These are phyloP conservation scores for Suillus discolor DNA, from an alignment of 768 basidiomycete genomes.

Conservation along the genomic window DNA sequence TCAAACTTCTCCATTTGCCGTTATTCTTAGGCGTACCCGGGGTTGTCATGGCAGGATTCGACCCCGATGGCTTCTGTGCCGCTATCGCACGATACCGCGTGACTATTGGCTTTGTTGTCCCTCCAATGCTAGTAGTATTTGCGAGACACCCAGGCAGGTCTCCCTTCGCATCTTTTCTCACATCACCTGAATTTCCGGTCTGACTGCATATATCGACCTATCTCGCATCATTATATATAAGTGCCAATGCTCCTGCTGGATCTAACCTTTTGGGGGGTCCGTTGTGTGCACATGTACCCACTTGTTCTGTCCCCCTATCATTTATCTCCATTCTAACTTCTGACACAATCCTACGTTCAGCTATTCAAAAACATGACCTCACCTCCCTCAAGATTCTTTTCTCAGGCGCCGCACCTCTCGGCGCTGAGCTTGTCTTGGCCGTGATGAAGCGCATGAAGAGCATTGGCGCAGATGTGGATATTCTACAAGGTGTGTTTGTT, in stretches of 20 bases:
- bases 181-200: neutral
- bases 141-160: constrained; percentile 65
- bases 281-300: neutral
- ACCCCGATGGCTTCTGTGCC: constrained; percentile 66
- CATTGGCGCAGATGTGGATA: constrained; percentile 41
- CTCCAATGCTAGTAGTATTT: constrained; percentile 82
- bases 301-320: neutral
- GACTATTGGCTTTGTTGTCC: constrained; percentile 64
- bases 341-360: constrained; percentile 33
- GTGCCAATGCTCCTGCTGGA: neutral
- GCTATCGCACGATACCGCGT: constrained; percentile 67
- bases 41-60: constrained; percentile 68
- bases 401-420: constrained; percentile 83
- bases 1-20: constrained; percentile 65
- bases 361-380: constrained; percentile 68
- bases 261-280: neutral
- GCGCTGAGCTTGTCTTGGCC: constrained; percentile 57
- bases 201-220: neutral
- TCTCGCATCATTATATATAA: neutral
- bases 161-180: neutral
- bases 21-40: constrained; percentile 51
- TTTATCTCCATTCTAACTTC: neutral
- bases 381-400: constrained; percentile 57
- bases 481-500: constrained; percentile 52
- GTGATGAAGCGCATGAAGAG: constrained; percentile 43